A percentile compares a stretch with the other conserved stretches of the same genome.
Conservation (phyloP, 306 rosid genomes). For the Hylodesmum podocarpum region DNA sequence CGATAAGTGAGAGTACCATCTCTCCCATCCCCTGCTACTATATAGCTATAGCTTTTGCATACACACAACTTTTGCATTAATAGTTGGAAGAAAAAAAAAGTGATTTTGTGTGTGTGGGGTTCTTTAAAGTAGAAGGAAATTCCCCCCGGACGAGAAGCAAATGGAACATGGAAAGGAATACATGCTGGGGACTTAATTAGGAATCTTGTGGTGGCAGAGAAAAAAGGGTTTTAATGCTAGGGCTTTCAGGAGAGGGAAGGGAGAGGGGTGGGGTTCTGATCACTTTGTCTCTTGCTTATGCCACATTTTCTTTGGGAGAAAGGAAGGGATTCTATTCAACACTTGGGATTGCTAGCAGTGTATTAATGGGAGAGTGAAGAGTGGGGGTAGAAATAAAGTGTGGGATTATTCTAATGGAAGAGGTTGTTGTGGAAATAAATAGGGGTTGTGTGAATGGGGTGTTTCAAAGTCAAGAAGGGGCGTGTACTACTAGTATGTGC, state of each 20-base stretch:
- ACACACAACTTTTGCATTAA: conserved; percentile 54
- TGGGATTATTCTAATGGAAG: conserved; percentile 73
- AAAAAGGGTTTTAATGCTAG: conserved; percentile 54
- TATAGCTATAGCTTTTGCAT: too few relatives aligned
- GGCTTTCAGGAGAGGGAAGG: conserved; percentile 27
- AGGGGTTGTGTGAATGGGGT: conserved; percentile 28
- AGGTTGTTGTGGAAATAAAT: conserved; percentile 90
- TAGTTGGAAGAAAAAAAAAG: conserved; percentile 31
- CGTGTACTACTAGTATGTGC: not conserved
- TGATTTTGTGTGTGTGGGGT: not conserved
- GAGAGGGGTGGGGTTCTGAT: conserved; percentile 42
- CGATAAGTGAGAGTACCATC: conserved; percentile 35
- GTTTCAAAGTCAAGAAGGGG: conserved; percentile 68
- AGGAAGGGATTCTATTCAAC: conserved; percentile 2
- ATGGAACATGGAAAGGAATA: conserved; percentile 59
- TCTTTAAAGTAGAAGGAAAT: conserved; percentile 47
- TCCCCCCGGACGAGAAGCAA: conserved; percentile 70
- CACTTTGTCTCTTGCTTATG: conserved; percentile 46
- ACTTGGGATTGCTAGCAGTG: conserved; percentile 37
- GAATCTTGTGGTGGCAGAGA: conserved; percentile 65
- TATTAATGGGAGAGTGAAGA: conserved; percentile 45
- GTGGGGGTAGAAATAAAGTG: conserved; percentile 13
- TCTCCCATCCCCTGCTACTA: conserved; percentile 50
- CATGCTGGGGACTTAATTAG: conserved; percentile 84
- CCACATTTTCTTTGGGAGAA: conserved; percentile 31